Evolutionary conservation across 2,329 filamentous ascomycete genomes (phyloP).

Genomic region (Pestalotiopsis fici): DNA sequence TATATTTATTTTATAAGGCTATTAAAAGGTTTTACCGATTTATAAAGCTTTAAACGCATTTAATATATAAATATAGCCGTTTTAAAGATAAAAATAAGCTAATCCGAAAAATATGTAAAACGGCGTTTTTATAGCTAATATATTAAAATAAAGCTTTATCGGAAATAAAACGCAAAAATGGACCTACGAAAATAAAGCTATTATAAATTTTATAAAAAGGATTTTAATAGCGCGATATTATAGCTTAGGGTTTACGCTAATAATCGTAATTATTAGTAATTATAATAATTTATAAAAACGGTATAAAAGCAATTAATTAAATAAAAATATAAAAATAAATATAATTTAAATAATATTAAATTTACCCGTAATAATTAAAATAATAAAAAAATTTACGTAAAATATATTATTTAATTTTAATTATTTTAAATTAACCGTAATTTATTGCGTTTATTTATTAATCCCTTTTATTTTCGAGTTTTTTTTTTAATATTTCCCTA

Average conservation of each 20-base stretch:
- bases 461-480: neutral
- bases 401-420: too few species aligned
- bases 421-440: too few species aligned
- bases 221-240: neutral
- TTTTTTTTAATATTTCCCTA: neutral
- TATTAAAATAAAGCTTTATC: neutral
- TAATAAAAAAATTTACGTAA: too few species aligned
- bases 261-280: neutral
- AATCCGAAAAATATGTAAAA: neutral
- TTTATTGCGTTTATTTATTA: neutral
- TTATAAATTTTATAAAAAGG: neutral
- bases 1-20: neutral
- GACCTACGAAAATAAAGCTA: neutral
- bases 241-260: neutral
- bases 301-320: neutral
- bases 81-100: neutral
- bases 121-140: neutral
- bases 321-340: neutral
- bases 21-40: neutral
- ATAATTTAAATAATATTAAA: neutral
- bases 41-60: neutral
- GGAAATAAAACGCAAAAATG: neutral
- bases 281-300: neutral
- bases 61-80: neutral
- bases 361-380: too few species aligned